These are phyloP conservation scores for Aurifilum marmelostoma DNA, from an alignment of 2,329 filamentous ascomycete species.

Conservation along the genomic window DNA sequence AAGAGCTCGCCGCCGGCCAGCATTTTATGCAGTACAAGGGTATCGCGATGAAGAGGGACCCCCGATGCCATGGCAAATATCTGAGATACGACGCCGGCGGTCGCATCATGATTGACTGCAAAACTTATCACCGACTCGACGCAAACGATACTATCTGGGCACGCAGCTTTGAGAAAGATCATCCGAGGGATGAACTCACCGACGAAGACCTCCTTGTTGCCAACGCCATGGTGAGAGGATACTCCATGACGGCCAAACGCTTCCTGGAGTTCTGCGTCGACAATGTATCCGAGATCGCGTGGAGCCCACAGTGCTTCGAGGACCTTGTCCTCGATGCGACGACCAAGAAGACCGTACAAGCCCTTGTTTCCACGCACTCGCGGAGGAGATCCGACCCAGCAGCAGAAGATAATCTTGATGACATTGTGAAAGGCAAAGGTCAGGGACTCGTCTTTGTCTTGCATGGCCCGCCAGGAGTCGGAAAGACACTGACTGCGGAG, in stretches of 20 bases:
- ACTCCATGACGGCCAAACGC: conserved; percentile 37
- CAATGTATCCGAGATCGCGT: conserved; percentile 32
- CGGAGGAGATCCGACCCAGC: conserved; percentile 14
- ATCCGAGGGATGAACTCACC: conserved; percentile 32
- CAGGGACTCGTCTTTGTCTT: conserved; percentile 34
- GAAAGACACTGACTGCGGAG: conserved; percentile 43
- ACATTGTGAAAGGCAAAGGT: conserved; percentile 34
- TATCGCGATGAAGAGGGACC: conserved; percentile 32
- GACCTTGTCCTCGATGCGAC: conserved; percentile 37
- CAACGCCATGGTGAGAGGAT: conserved; percentile 37
- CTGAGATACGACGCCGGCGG: conserved; percentile 36
- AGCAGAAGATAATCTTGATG: conserved; percentile 27
- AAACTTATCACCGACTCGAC: conserved; percentile 39
- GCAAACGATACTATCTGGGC: conserved; percentile 35
- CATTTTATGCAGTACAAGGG: conserved; percentile 41
- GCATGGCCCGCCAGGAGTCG: conserved; percentile 39
- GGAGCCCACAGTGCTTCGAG: conserved; percentile 38
- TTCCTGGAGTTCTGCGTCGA: conserved; percentile 39
- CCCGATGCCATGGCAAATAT: conserved; percentile 18
- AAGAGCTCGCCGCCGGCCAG: conserved; percentile 37
- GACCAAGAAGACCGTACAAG: conserved; percentile 39
- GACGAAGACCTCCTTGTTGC: conserved; percentile 36
- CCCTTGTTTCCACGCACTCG: conserved; percentile 35
- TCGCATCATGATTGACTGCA: conserved; percentile 42
- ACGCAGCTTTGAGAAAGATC: conserved; percentile 27